Base-by-base conservation (phyloP, 805 yeast species). In the Peterozyma toletana region DNA sequence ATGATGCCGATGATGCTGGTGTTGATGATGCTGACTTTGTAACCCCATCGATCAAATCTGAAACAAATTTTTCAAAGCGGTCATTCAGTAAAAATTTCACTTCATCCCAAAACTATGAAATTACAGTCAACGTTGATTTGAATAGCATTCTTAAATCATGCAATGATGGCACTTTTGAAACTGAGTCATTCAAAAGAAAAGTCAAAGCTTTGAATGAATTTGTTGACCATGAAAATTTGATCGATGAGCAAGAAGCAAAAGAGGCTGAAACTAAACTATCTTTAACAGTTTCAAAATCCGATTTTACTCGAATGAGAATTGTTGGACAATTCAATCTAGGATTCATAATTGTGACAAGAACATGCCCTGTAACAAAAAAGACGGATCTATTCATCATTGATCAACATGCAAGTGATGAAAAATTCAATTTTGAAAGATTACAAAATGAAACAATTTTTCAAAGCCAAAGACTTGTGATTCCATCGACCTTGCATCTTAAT, bases 361-460 rank as follows among this genome's bases (percentile, higher is more conserved):
- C 58, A 2, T 53, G 49, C n/a, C 57, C 58, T 3, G 51, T 57
- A n/a, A 60, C 63, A 18, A 61, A 60, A 38, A 46, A 47, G 3
- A 58, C 57, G 21, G 88, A 88, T 55, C 53, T 91, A 30, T 90
- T 93, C 54, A 90, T 93, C 31, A 73, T 93, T 39, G 99, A 93
- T 59, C 99, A 93, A 61, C 99, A 93, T 66, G 99, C 99, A 1
- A 86, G 96, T 51, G 99, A 93, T 64, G 99, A 93, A 56, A 93
- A 90, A 53, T 88, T 56, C 66, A 93, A 93, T 60, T 93, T 87
- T 66, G 99, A 93, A 59, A 68, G 67, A 40, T 62, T 85, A 13
- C 80, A 77, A 51, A 60, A 66, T 14, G 70, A 68, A 2, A 77
- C 85, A 0, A 63, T 67, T 0, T 78, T 90, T 49, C 73, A 77